These are phyloP conservation scores for Olyra latifolia DNA, from an alignment of 176 grass and related monocot species.

Conservation along the genomic window DNA sequence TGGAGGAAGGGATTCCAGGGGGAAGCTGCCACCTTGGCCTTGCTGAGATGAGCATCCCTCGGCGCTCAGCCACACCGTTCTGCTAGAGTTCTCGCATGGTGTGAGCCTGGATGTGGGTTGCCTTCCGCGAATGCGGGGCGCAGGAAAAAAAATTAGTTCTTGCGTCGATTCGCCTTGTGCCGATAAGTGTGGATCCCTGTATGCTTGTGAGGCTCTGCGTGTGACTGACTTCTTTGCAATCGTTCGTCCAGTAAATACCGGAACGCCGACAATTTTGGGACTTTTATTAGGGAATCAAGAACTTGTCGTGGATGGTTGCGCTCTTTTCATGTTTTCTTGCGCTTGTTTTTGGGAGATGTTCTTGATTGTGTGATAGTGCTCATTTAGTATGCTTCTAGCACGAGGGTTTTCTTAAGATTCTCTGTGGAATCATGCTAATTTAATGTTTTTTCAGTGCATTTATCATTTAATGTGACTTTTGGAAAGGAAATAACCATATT, in stretches of 20 bases:
- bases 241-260: too few relatives aligned
- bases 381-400: background rate
- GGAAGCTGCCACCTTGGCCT: background rate
- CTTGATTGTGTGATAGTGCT: background rate
- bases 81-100: background rate
- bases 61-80: too few relatives aligned
- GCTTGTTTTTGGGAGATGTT: background rate
- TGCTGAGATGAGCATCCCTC: background rate
- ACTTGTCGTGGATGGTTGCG: too few relatives aligned
- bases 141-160: background rate
- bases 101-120: background rate
- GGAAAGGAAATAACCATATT: background rate
- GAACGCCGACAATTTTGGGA: too few relatives aligned
- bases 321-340: too few relatives aligned
- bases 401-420: background rate
- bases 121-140: background rate
- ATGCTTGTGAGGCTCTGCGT: too few relatives aligned
- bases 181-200: background rate
- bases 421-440: background rate
- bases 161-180: background rate
- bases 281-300: too few relatives aligned
- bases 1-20: background rate
- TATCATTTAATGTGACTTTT: background rate
- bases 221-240: too few relatives aligned
- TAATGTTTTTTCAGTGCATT: background rate